Evolutionary conservation across 1,139 yeast species (phyloP).

Genomic region (Entelexis sorbosivorans): DNA sequence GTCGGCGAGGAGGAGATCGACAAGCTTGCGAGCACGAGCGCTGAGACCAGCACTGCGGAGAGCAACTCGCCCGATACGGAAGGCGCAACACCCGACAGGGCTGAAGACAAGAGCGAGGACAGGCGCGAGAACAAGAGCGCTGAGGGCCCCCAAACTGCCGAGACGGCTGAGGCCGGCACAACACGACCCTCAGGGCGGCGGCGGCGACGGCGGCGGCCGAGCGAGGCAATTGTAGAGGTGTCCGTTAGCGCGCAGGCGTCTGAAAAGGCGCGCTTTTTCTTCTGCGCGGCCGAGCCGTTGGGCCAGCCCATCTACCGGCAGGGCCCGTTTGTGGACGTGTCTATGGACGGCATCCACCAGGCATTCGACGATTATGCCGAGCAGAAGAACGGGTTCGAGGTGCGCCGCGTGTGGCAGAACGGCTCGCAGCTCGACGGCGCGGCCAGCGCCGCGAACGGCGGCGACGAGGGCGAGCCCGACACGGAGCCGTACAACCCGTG

Average conservation of each 20-base stretch:
- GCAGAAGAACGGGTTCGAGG: constrained; percentile 62
- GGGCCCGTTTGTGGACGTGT: constrained; percentile 78
- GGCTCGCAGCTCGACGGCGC: neutral
- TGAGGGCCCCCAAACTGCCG: neutral
- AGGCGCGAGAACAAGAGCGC: neutral
- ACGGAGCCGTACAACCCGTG: constrained; percentile 15
- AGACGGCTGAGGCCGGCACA: too few relatives aligned
- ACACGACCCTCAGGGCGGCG: too few relatives aligned
- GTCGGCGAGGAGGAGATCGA: neutral
- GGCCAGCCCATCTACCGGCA: constrained; percentile 75
- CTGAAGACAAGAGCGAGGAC: neutral
- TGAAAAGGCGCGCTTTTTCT: constrained; percentile 39
- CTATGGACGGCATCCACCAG: constrained; percentile 49
- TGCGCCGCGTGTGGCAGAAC: constrained; percentile 12
- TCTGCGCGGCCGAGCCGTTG: constrained; percentile 67
- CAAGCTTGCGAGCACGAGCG: neutral
- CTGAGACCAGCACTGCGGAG: neutral
- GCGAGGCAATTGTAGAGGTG: neutral
- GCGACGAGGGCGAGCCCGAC: constrained; percentile 1
- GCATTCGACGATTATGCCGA: constrained; percentile 63
- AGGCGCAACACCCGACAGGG: neutral
- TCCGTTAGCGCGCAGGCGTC: constrained; percentile 2
- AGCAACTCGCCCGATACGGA: neutral
- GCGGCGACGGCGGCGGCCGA: too few relatives aligned
- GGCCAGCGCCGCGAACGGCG: neutral